Evolutionary conservation across 495 filamentous ascomycete species (phyloP), one percentile per base, ranked within the genome.

Genomic region (Collariella sp.): DNA sequence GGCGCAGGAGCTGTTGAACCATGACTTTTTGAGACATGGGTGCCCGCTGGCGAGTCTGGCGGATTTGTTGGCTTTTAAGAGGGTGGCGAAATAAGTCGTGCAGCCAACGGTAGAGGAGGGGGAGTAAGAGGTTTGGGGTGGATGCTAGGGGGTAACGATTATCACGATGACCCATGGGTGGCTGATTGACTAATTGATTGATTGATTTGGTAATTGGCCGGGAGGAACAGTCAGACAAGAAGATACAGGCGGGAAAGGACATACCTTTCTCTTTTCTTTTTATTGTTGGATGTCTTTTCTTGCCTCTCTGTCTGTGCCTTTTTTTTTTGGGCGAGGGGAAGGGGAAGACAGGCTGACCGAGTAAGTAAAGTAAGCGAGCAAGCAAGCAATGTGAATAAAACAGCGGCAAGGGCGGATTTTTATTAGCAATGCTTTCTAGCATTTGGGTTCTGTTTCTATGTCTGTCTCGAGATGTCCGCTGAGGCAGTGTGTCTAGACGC

Each of bases 31-130:
- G 63, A 81, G 82, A 76, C 81, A 82, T 57, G 86, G 87, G 13
- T 97, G 91, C 73, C 81, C 83, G 44, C 72, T 90, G 40, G 77
- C 77, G 2, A 94, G 86, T 66, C 73, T 98, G 62, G 84, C 89
- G 15, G 89, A 95, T 59, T 68, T 98, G 54, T 79, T 98, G 51
- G 82, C 84, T 49, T 98, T 90, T 67, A 79, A 83, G 65, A 81
- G 73, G 63, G 66, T 70, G 36, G 66, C 75, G 31, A 76, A 76
- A 70, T 76, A 72, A 67, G 56, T n/a, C 23, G 55, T 19, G 3
- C 5, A 9, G n/a, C 18, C 22, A 9, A 31, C 12, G 34, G 50
- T 6, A 5, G 4, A 13, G 22, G n/a, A 19, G 13, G 40, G 19
- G 20, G 36, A 39, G 7, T 26, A 7, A 29, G 20, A 34, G 26